Evolutionary conservation across 805 yeast genomes (phyloP).

Genomic region (Schwanniomyces polymorphus): DNA sequence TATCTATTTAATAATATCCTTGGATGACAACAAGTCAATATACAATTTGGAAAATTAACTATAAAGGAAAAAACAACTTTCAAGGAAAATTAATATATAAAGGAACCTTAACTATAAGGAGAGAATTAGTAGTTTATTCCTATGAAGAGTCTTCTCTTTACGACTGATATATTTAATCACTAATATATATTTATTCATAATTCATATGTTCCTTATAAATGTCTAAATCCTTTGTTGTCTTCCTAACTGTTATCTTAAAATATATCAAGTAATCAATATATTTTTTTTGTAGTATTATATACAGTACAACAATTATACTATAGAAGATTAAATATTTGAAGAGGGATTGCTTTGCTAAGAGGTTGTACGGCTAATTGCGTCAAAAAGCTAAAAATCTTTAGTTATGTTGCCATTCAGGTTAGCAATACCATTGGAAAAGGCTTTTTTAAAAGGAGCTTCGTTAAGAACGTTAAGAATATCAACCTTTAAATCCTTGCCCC

Average conservation of each 20-base stretch:
- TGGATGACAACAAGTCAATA: no score
- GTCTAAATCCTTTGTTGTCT: no score
- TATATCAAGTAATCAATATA: constrained; percentile 46
- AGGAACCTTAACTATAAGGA: no score
- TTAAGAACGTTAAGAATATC: not conserved
- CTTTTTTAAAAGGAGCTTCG: not conserved
- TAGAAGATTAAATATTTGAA: not conserved
- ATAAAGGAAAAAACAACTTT: no score
- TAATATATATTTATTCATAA: no score
- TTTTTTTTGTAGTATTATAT: not conserved
- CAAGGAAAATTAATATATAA: no score
- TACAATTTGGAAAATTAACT: no score
- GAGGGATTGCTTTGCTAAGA: not conserved
- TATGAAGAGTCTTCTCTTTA: no score
- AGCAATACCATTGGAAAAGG: not conserved
- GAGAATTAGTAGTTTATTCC: no score
- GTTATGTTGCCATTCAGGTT: not conserved
- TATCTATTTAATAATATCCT: no score
- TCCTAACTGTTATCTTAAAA: constrained; percentile 34
- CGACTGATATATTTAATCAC: no score
- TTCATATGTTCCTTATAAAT: no score
- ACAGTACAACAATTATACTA: not conserved
- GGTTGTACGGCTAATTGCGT: not conserved
- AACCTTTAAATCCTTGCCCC: not conserved
- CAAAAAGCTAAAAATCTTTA: not conserved